These are phyloP conservation scores for Phoenix dactylifera DNA, from an alignment of 176 grass and related monocot species.

Conservation along the genomic window DNA sequence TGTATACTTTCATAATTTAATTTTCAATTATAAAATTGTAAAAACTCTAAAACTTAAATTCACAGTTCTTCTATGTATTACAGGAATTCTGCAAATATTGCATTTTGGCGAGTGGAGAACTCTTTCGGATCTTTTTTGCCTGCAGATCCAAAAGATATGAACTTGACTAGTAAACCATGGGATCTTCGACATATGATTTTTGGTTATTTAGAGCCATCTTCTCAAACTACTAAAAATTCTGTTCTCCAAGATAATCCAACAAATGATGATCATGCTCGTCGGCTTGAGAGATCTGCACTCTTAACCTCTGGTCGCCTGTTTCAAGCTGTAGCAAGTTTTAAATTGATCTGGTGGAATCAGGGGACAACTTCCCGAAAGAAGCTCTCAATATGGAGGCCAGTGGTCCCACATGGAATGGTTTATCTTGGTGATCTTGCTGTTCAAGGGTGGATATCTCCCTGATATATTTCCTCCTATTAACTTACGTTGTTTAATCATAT, in stretches of 20 bases:
- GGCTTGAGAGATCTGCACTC: conserved; percentile 44
- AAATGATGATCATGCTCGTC: conserved; percentile 30
- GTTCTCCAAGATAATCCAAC: conserved; percentile 15
- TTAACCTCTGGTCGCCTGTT: conserved; percentile 54
- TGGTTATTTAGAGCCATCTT: conserved; percentile 31
- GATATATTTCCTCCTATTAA: conserved; percentile 6
- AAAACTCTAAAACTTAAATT: too few relatives aligned
- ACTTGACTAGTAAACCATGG: conserved; percentile 54
- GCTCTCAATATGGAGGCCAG: conserved; percentile 92
- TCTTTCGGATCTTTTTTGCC: conserved; percentile 87
- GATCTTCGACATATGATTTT: conserved; percentile 86
- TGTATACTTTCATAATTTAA: conserved; percentile 11
- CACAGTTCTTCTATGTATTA: conserved; percentile 3
- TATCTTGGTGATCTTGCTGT: conserved; percentile 83
- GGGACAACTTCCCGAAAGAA: conserved; percentile 53
- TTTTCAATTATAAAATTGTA: too few relatives aligned
- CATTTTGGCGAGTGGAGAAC: conserved; percentile 85
- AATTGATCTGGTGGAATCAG: conserved; percentile 86
- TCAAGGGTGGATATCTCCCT: conserved; percentile 57
- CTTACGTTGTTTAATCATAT: too few relatives aligned
- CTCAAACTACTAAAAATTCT: conserved; percentile 29
- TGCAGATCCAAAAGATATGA: conserved; percentile 40
- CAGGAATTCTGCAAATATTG: conserved; percentile 45
- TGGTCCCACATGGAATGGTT: conserved; percentile 63
- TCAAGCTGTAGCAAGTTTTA: conserved; percentile 76